A percentile compares a stretch with the other conserved stretches of the same genome.
These are phyloP conservation scores for Phascolomyces articulosus DNA, from an alignment of 371 early-diverging fungal species.

Conservation along the genomic window DNA sequence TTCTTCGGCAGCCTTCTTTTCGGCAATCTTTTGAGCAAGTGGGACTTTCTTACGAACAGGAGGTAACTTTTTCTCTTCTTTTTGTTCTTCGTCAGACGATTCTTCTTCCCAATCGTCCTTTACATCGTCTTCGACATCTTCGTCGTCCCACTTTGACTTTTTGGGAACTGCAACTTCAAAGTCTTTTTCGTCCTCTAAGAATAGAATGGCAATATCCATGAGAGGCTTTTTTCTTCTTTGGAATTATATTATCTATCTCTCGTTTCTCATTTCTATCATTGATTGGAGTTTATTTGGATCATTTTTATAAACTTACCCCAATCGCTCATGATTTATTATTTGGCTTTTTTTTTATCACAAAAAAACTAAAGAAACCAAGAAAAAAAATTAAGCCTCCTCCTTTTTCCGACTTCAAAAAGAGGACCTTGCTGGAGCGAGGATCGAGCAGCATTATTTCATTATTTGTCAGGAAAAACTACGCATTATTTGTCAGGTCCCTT, in stretches of 20 bases:
- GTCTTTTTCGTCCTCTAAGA: conserved; percentile 40
- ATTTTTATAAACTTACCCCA: conserved; percentile 58
- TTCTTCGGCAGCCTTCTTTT: conserved; percentile 75
- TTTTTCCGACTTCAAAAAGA: no score
- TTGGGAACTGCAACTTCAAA: conserved; percentile 33
- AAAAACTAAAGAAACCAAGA: not conserved
- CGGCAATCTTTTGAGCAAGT: conserved; percentile 79
- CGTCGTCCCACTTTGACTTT: conserved; percentile 82
- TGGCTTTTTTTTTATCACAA: no score
- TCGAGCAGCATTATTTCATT: no score
- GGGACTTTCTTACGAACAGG: conserved; percentile 72
- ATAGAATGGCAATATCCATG: no score
- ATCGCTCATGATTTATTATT: conserved; percentile 54
- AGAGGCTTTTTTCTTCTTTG: no score
- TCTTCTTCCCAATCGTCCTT: conserved; percentile 77
- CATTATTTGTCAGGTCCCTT: no score
- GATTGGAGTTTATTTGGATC: not conserved
- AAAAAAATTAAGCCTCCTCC: not conserved
- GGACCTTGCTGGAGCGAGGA: no score
- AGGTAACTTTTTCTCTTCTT: conserved; percentile 41
- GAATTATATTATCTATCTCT: no score
- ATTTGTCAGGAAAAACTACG: no score
- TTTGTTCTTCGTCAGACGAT: conserved; percentile 64
- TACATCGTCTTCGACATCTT: conserved; percentile 78
- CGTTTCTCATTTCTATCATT: no score